Base-by-base conservation (phyloP, 2,329 filamentous ascomycete genomes). In the Fusarium circinatum region DNA sequence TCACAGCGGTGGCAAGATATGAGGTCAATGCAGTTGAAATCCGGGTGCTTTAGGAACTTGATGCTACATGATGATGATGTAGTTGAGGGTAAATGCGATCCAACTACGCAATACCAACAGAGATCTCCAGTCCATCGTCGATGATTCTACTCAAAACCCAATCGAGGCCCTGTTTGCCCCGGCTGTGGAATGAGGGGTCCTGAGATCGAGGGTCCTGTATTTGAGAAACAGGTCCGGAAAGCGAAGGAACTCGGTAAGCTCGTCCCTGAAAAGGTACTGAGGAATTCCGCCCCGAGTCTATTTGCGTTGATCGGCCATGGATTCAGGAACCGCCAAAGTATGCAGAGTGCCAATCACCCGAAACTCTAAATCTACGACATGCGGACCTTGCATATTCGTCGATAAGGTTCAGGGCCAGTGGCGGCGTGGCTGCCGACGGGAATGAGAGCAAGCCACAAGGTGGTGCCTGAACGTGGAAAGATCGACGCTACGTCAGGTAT, bases 391-490 rank as follows among this genome's bases (percentile, higher is more conserved):
- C 26, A 39, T 34, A 38, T 26, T 38, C 34, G 28, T 60, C 41
- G 47, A 65, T 54, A 62, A 32, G 28, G 45, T 65, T 65, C 47
- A 38, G n/a, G 38, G 28, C 26, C 32, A 63, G 66, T 68, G 64
- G 62, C 63, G 54, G 54, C 59, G 51, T 36, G 39, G 63, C 54
- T 61, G 34, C 20, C 14, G 65, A 42, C 28, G 45, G 51, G 66
- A 69, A 70, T 69, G 39, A n/a, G 18, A 38, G 45, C 12, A 52
- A 47, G 66, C 65, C 65, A 69, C 44, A n/a, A 12, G 20, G 17
- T 26, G 20, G 61, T 57, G 18, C 39, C 39, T 68, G 34, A 45
- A 62, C 20, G 22, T 44, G 44, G 32, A 34, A 41, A 41, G 30
- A 36, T 38, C 32, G 24, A 17, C 36, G n/a, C 56, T 68, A 45